These are phyloP conservation scores for Aspergillus egyptiacus DNA, from an alignment of 495 filamentous ascomycete genomes.

Conservation along the genomic window DNA sequence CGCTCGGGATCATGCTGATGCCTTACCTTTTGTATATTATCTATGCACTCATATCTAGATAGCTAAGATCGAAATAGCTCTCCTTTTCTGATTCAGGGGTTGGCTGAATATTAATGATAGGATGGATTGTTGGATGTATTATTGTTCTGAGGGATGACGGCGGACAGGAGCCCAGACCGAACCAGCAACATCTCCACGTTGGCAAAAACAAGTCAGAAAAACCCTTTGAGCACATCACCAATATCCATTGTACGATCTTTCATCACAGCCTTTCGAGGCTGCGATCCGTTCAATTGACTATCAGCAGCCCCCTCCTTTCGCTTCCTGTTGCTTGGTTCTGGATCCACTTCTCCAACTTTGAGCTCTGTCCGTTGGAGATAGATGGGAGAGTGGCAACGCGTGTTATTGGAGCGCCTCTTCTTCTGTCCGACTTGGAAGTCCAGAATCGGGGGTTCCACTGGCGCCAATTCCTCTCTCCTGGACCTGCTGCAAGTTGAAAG, in stretches of 20 bases:
- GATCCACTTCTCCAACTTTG: constrained; percentile 3
- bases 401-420: neutral
- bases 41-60: too few species aligned
- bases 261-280: constrained; percentile 21
- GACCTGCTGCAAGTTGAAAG: neutral
- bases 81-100: too few species aligned
- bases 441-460: constrained; percentile 16
- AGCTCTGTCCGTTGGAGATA: constrained; percentile 11
- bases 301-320: constrained; percentile 3
- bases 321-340: constrained; percentile 10
- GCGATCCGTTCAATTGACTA: neutral
- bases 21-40: too few species aligned
- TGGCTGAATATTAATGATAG: too few species aligned
- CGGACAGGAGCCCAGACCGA: too few species aligned
- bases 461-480: neutral
- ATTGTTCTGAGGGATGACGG: too few species aligned
- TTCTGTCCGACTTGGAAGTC: constrained; percentile 22
- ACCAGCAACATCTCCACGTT: too few species aligned
- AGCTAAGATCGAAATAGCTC: too few species aligned
- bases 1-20: too few species aligned
- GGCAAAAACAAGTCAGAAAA: constrained; percentile 9
- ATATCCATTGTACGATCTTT: constrained; percentile 22
- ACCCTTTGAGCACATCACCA: constrained; percentile 18
- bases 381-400: neutral
- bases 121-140: too few species aligned